A percentile compares a stretch with the other conserved stretches of the same genome.
phyloP scores from a whole-genome alignment of 345 rosid species.

The Ceriops zippeliana region DNA sequence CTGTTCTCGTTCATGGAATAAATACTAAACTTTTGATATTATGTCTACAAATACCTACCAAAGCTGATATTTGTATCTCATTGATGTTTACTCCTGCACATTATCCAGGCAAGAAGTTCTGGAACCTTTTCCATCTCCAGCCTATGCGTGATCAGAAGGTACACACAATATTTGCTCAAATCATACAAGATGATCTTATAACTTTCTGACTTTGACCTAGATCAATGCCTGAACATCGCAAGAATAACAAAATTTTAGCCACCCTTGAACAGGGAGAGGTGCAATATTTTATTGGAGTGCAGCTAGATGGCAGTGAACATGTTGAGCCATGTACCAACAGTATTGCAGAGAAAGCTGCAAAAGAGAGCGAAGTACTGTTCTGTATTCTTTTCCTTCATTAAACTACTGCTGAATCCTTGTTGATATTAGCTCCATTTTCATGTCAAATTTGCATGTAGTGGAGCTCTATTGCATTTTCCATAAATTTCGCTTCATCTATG shows the following conservation, averaged over 20 bases:
- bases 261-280: constrained; percentile 70
- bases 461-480: no score
- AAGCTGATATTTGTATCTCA: neutral
- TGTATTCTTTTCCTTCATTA: neutral
- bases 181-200: neutral
- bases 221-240: neutral
- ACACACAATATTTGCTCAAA: constrained; percentile 4
- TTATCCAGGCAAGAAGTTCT: constrained; percentile 84
- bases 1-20: no score
- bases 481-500: no score
- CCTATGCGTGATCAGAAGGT: constrained; percentile 99
- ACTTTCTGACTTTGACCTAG: neutral
- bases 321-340: constrained; percentile 74
- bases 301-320: constrained; percentile 87
- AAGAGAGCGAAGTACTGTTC: constrained; percentile 73
- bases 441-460: no score
- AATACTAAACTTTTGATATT: no score
- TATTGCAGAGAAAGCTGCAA: constrained; percentile 59
- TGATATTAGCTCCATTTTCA: no score
- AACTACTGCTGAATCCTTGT: no score
- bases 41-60: neutral
- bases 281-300: constrained; percentile 96
- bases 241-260: neutral
- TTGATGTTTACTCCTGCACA: neutral
- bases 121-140: constrained; percentile 97